Evolutionary conservation across 2,329 filamentous ascomycete genomes (phyloP).

Genomic region (Colletotrichum graminicola): DNA sequence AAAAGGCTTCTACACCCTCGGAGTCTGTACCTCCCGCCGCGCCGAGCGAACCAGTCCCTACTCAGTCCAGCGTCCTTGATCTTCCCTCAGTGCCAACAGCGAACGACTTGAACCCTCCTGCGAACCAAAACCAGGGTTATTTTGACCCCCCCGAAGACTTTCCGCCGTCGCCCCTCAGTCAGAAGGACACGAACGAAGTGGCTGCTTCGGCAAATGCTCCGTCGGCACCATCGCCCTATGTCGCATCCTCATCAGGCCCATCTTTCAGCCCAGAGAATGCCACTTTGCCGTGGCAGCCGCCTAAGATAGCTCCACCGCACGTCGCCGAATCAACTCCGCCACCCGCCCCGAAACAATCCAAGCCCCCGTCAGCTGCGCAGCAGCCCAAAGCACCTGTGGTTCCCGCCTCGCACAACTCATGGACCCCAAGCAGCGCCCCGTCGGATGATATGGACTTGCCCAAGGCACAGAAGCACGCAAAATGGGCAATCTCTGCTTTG

Average conservation of each 20-base stretch:
- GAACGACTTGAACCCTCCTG: slow-evolving; percentile 32
- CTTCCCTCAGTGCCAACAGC: slow-evolving; percentile 40
- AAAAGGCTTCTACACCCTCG: slow-evolving; percentile 45
- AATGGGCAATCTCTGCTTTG: slow-evolving; percentile 95
- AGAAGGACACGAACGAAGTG: slow-evolving; percentile 48
- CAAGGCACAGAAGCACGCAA: slow-evolving; percentile 92
- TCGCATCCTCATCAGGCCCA: slow-evolving; percentile 33
- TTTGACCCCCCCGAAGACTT: slow-evolving; percentile 52
- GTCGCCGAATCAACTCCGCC: slow-evolving; percentile 33
- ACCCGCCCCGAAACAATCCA: slow-evolving; percentile 44
- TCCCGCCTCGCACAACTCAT: slow-evolving; percentile 41
- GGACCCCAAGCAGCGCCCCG: slow-evolving; percentile 29
- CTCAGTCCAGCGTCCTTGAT: slow-evolving; percentile 28
- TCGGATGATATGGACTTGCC: slow-evolving; percentile 69
- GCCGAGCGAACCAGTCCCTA: slow-evolving; percentile 41
- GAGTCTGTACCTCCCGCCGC: slow-evolving; percentile 45
- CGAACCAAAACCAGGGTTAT: slow-evolving; percentile 48
- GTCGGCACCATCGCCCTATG: slow-evolving; percentile 32
- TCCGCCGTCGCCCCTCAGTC: slow-evolving; percentile 52
- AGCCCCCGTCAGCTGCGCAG: slow-evolving; percentile 36
- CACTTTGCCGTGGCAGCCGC: slow-evolving; percentile 30
- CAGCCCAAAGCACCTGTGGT: slow-evolving; percentile 25
- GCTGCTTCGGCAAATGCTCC: slow-evolving; percentile 28
- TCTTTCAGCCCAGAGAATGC: slow-evolving; percentile 32
- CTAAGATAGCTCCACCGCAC: slow-evolving; percentile 15